phyloP scores from a whole-genome alignment of 2,329 filamentous ascomycete genomes.

The Penicillium olsonii region DNA sequence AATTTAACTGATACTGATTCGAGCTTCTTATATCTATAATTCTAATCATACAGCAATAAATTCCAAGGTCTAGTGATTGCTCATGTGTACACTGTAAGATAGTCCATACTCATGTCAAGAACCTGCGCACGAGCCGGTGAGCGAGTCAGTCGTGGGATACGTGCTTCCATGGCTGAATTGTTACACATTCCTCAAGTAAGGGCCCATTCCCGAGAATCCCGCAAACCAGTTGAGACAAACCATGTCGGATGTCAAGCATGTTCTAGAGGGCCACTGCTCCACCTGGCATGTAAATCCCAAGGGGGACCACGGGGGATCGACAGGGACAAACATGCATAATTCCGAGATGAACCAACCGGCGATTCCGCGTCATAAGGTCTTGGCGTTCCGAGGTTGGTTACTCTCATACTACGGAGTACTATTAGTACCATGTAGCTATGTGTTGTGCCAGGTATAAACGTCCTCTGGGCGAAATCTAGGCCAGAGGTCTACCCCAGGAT shows the following conservation, averaged over 20 bases:
- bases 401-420: too few relatives aligned
- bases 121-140: not conserved
- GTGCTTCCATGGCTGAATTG: not conserved
- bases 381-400: not conserved
- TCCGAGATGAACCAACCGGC: slow-evolving; percentile 14
- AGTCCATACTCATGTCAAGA: too few relatives aligned
- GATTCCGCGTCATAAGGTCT: slow-evolving; percentile 1
- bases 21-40: slow-evolving; percentile 4
- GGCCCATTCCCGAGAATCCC: not conserved
- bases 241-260: not conserved
- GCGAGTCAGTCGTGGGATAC: not conserved
- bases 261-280: not conserved
- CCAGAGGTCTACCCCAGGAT: too few relatives aligned
- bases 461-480: too few relatives aligned
- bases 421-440: too few relatives aligned
- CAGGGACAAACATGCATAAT: slow-evolving; percentile 18
- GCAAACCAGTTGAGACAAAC: too few relatives aligned
- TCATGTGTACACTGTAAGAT: too few relatives aligned
- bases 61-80: too few relatives aligned
- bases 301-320: slow-evolving; percentile 20
- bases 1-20: slow-evolving; percentile 27
- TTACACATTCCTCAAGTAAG: slow-evolving; percentile 2
- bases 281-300: not conserved
- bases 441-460: too few relatives aligned
- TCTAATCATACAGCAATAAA: not conserved